These are phyloP conservation scores for Hirsutella minnesotensis DNA, from an alignment of 2,329 filamentous ascomycete genomes.

Conservation along the genomic window DNA sequence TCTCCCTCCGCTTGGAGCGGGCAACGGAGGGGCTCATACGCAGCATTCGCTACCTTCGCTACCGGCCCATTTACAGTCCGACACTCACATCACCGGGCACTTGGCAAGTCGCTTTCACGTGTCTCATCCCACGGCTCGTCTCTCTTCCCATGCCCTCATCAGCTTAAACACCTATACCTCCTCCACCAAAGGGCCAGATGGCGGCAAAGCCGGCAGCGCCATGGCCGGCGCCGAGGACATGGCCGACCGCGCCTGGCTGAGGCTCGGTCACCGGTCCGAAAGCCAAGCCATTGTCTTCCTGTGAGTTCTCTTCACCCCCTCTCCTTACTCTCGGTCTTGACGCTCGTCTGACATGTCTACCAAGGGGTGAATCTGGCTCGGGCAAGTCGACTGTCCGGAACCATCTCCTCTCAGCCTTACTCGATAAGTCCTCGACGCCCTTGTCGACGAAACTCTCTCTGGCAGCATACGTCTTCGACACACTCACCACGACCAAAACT, in stretches of 20 bases:
- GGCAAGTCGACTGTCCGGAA: conserved; percentile 92
- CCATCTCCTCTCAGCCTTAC: conserved; percentile 73
- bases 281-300: conserved; percentile 89
- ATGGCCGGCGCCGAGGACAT: conserved; percentile 89
- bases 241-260: conserved; percentile 72
- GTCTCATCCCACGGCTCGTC: conserved; percentile 70
- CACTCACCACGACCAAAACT: conserved; percentile 92
- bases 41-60: conserved; percentile 82
- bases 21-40: conserved; percentile 52
- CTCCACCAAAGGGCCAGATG: conserved; percentile 79
- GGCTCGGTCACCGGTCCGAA: conserved; percentile 78
- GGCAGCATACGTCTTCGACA: conserved; percentile 90
- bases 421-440: conserved; percentile 84
- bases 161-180: conserved; percentile 91
- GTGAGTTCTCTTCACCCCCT: conserved; percentile 38
- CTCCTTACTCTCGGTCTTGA: background rate
- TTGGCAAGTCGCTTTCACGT: conserved; percentile 87
- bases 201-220: conserved; percentile 80
- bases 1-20: conserved; percentile 35
- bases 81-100: conserved; percentile 70
- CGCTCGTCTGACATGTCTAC: conserved; percentile 14
- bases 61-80: conserved; percentile 69
- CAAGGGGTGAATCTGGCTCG: conserved; percentile 84
- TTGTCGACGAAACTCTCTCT: conserved; percentile 87
- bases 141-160: conserved; percentile 86